A percentile compares a stretch with the other conserved stretches of the same genome.
Conservation (phyloP, 352 stramenopile genomes). For the Albugo candida region DNA sequence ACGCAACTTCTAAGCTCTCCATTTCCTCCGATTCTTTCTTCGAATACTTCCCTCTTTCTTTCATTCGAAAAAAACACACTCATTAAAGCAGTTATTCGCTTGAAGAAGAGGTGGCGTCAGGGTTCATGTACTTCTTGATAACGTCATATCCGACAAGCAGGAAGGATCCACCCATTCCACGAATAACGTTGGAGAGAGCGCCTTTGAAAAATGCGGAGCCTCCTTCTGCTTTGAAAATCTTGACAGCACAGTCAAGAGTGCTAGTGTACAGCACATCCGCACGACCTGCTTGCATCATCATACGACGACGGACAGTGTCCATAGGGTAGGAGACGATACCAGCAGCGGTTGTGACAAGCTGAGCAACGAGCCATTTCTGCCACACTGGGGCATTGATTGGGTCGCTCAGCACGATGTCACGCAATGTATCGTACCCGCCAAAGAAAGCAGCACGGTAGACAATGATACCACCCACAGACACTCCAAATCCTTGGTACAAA, state of each 20-base stretch:
- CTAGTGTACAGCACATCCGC: constrained; percentile 94
- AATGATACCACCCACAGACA: constrained; percentile 97
- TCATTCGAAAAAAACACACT: too few species aligned
- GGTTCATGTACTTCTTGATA: constrained; percentile 78
- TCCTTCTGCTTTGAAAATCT: constrained; percentile 95
- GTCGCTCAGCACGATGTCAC: constrained; percentile 71
- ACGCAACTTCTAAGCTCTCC: too few species aligned
- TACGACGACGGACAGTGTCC: constrained; percentile 87
- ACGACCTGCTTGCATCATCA: constrained; percentile 98
- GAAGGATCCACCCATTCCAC: constrained; percentile 95
- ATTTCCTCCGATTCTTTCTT: too few species aligned
- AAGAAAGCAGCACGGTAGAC: constrained; percentile 98
- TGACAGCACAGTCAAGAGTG: constrained; percentile 91
- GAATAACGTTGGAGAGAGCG: constrained; percentile 95
- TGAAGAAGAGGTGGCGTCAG: neutral
- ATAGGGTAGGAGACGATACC: constrained; percentile 94
- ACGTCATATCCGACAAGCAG: constrained; percentile 99
- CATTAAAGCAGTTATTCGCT: too few species aligned
- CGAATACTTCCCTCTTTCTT: too few species aligned
- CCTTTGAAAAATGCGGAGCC: constrained; percentile 95
- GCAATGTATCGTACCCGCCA: constrained; percentile 94
- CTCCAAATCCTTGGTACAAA: constrained; percentile 98
- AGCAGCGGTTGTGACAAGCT: constrained; percentile 79
- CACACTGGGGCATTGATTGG: constrained; percentile 72
- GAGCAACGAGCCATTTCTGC: constrained; percentile 83